phyloP scores from a whole-genome alignment of 208 protist genomes.

The Acanthamoeba healyi region DNA sequence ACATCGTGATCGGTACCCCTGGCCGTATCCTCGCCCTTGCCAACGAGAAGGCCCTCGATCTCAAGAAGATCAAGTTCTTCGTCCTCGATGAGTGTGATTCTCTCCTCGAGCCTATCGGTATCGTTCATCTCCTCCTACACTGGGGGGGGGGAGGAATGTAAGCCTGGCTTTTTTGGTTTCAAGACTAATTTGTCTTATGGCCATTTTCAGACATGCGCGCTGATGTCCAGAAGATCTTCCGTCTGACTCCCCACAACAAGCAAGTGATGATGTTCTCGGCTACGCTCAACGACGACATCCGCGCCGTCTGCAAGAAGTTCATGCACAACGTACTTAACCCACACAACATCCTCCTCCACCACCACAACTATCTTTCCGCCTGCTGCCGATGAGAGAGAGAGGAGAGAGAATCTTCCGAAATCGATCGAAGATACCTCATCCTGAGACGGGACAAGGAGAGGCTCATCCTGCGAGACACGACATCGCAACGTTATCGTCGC shows the following conservation, averaged over 20 bases:
- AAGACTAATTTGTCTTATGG: background rate
- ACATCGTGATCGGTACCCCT: conserved; percentile 98
- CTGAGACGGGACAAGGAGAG: no score
- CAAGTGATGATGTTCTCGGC: conserved; percentile 99
- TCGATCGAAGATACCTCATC: no score
- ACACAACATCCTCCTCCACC: conserved; percentile 3
- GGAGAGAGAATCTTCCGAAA: no score
- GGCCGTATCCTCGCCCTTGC: conserved; percentile 96
- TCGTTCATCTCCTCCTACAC: background rate
- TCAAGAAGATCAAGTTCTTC: conserved; percentile 98
- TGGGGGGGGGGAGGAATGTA: no score
- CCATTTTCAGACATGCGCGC: conserved; percentile 92
- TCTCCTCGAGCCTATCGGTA: conserved; percentile 94
- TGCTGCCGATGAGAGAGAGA: background rate
- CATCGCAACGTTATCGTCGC: no score
- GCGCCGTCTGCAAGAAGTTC: conserved; percentile 97
- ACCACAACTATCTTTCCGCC: background rate
- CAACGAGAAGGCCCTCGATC: conserved; percentile 93
- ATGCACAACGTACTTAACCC: conserved; percentile 93
- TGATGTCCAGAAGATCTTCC: conserved; percentile 99
- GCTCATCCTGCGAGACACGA: no score
- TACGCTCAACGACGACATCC: conserved; percentile 97
- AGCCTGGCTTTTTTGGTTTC: no score
- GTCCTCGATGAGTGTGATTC: conserved; percentile 99
- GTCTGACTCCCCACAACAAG: conserved; percentile 97